phyloP scores from a whole-genome alignment of 768 basidiomycete species.

The Lactarius sanguifluus region DNA sequence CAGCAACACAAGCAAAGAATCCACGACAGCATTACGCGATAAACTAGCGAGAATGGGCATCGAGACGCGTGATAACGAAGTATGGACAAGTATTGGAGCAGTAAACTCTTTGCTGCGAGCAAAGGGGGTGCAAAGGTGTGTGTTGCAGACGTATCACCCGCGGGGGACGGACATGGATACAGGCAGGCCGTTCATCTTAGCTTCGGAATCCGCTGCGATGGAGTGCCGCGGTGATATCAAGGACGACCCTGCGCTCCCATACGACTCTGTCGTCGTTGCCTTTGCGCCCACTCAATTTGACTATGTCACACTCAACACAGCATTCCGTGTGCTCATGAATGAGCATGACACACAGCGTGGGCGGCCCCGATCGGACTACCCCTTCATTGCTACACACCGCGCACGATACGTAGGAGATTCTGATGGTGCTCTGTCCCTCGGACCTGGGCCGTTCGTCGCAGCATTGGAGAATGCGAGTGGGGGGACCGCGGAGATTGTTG shows the following conservation, averaged over 20 bases:
- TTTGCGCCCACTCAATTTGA: constrained; percentile 52
- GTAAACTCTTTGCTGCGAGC: constrained; percentile 47
- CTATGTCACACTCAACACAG: constrained; percentile 58
- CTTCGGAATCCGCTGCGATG: constrained; percentile 34
- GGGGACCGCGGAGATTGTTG: constrained; percentile 52
- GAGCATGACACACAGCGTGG: constrained; percentile 19
- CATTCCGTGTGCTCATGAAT: constrained; percentile 60
- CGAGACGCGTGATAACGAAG: constrained; percentile 42
- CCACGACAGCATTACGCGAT: constrained; percentile 43
- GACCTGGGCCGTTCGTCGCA: constrained; percentile 68
- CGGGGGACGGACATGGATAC: constrained; percentile 40
- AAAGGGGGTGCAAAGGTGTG: constrained; percentile 44
- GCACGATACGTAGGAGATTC: constrained; percentile 49
- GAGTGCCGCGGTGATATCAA: constrained; percentile 32
- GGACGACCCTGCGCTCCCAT: constrained; percentile 32
- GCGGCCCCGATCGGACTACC: constrained; percentile 27
- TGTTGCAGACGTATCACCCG: constrained; percentile 16
- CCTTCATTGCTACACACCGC: constrained; percentile 61
- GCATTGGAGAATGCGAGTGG: constrained; percentile 59
- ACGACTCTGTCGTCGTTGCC: constrained; percentile 66
- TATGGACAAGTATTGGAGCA: constrained; percentile 67
- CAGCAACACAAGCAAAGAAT: constrained; percentile 71
- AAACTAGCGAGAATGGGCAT: constrained; percentile 53
- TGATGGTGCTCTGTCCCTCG: constrained; percentile 55
- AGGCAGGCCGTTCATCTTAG: constrained; percentile 43